phyloP scores from a whole-genome alignment of 208 protist genomes.

The Crithidia mellificae region DNA sequence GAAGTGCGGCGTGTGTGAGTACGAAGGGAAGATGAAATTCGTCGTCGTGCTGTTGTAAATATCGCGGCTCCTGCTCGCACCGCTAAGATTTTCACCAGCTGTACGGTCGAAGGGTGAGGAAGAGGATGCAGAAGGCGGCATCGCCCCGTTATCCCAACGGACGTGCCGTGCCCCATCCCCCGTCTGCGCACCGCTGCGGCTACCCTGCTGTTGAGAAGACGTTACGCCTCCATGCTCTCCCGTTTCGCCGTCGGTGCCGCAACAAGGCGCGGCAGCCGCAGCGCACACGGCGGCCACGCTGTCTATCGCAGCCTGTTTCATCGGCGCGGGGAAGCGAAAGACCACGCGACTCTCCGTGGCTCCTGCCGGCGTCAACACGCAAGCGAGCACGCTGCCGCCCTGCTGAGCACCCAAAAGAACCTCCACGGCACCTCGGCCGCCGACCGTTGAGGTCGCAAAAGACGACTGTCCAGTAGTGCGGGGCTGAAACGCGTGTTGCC shows the following conservation, averaged over 20 bases:
- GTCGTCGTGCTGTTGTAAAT: background rate
- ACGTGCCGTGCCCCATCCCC: background rate
- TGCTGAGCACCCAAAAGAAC: conserved; percentile 39
- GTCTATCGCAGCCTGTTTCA: conserved; percentile 14
- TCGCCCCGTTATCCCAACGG: background rate
- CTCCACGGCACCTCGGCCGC: no score
- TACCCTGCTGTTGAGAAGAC: background rate
- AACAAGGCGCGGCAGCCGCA: background rate
- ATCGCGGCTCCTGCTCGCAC: no score
- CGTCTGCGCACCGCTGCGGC: no score
- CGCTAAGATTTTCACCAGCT: no score
- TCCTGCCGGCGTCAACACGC: conserved; percentile 32
- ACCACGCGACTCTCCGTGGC: conserved; percentile 28
- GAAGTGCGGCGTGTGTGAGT: conserved; percentile 35
- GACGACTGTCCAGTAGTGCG: no score
- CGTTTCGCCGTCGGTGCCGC: background rate
- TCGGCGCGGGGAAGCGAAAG: conserved; percentile 31
- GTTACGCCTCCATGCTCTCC: background rate
- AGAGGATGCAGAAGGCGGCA: no score
- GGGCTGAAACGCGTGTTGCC: no score
- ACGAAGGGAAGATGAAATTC: conserved; percentile 9
- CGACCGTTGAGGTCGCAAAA: no score
- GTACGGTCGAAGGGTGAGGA: no score
- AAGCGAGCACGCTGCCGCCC: conserved; percentile 43
- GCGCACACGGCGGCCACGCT: conserved; percentile 12